Evolutionary conservation across 257 asterid species (phyloP).

Genomic region (Salvia hispanica): DNA sequence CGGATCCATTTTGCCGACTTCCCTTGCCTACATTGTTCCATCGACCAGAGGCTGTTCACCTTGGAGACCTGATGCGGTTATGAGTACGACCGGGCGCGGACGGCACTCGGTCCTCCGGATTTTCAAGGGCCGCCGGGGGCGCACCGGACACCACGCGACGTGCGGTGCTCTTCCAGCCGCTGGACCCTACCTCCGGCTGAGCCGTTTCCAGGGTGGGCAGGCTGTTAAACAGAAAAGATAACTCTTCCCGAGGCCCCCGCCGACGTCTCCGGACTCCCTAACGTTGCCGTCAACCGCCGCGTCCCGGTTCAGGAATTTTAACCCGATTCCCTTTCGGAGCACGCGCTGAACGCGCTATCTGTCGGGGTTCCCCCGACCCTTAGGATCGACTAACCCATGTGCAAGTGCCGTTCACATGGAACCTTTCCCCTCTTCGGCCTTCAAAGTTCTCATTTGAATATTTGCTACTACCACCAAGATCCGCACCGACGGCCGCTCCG

Average conservation of each 20-base stretch:
- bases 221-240: constrained; percentile 52
- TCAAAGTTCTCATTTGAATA: constrained; percentile 27
- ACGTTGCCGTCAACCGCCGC: constrained; percentile 27
- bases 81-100: constrained; percentile 37
- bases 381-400: constrained; percentile 29
- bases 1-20: constrained; percentile 30
- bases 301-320: constrained; percentile 14
- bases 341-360: constrained; percentile 18
- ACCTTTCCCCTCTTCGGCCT: constrained; percentile 26
- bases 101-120: constrained; percentile 64
- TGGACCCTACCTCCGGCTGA: constrained; percentile 67
- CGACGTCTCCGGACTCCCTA: constrained; percentile 37
- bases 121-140: constrained; percentile 83
- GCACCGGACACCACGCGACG: constrained; percentile 71
- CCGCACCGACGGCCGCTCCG: constrained; percentile 14
- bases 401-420: constrained; percentile 26
- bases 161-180: constrained; percentile 70
- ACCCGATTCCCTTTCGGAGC: constrained; percentile 20
- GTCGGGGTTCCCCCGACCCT: constrained; percentile 15
- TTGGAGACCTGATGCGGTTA: constrained; percentile 1
- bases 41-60: background rate
- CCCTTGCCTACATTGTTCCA: constrained; percentile 25
- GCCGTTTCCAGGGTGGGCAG: constrained; percentile 51
- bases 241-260: constrained; percentile 55
- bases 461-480: constrained; percentile 27